These are phyloP conservation scores for Botrytis medusae DNA, from an alignment of 2,329 filamentous ascomycete genomes.

Conservation along the genomic window DNA sequence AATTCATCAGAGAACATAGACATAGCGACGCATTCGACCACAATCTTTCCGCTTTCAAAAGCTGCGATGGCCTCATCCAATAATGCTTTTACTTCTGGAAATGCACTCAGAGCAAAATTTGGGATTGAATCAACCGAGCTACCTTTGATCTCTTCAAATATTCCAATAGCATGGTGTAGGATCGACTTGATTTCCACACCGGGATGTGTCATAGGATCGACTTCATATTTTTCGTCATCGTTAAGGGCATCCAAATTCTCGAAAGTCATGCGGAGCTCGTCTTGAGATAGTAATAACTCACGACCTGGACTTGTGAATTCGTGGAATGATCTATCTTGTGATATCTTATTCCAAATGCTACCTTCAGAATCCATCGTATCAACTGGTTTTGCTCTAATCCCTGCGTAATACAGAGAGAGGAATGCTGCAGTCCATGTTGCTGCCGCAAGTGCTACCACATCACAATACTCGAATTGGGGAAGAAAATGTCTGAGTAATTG, in stretches of 20 bases:
- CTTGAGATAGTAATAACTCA: conserved; percentile 17
- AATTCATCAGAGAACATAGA: conserved; percentile 24
- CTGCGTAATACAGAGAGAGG: conserved; percentile 21
- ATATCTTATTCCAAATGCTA: conserved; percentile 15
- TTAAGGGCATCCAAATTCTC: conserved; percentile 15
- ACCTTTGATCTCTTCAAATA: conserved; percentile 17
- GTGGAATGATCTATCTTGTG: conserved; percentile 18
- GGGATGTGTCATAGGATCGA: conserved; percentile 14
- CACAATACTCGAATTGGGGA: conserved; percentile 46
- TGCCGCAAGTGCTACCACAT: conserved; percentile 49
- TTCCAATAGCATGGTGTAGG: conserved; percentile 14
- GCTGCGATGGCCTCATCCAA: conserved; percentile 31
- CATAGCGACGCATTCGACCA: conserved; percentile 33
- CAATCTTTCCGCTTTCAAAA: conserved; percentile 30
- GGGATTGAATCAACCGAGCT: conserved; percentile 21
- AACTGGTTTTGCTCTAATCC: conserved; percentile 11
- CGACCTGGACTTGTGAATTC: conserved; percentile 21
- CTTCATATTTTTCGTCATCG: conserved; percentile 19
- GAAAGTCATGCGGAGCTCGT: conserved; percentile 19
- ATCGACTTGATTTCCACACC: conserved; percentile 19
- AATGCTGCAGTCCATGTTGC: conserved; percentile 54
- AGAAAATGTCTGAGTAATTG: conserved; percentile 45
- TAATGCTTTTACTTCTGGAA: conserved; percentile 43
- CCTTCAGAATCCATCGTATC: conserved; percentile 9
- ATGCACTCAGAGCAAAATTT: conserved; percentile 43